Evolutionary conservation across 495 filamentous ascomycete genomes (phyloP), one percentile per base, ranked within the genome.

Genomic region (Penicillium silybi): DNA sequence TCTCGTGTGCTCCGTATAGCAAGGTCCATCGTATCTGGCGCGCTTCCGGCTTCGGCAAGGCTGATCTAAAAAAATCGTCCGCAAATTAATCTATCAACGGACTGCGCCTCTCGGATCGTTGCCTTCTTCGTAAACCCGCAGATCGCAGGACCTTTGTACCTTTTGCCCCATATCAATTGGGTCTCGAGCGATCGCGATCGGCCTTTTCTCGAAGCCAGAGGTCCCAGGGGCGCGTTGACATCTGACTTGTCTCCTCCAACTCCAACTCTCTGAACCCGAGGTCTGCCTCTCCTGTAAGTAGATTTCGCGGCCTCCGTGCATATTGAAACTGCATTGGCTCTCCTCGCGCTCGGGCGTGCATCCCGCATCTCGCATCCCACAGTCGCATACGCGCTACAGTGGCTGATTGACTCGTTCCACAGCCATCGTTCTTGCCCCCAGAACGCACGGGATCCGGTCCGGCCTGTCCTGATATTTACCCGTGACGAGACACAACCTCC

Each of bases 401-500:
- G 60, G 50, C 63, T 66, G 57, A 66, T 60, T 43, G 50, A 32
- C 45, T 60, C 50, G 42, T 59, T 52, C 59, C 46, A 48, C 54
- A 59, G 52, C 40, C 42, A 44, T n/a, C 38, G 45, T 54, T 50
- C 45, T 38, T 34, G 40, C 19, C 41, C 39, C 16, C 49, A 20
- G 6, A 4, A 25, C 18, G 46, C 22, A 40, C 29, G 29, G 29
- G 20, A 6, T 17, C 10, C 3, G 23, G 11, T 25, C 37, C 6
- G 18, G n/a, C 25, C 2, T 32, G 16, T 27, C 3, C 35, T 8
- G 22, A 23, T 23, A 3, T n/a, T 17, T 20, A 19, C 22, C 16
- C 18, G 22, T 23, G 17, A 22, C 37, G 37, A 38, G 41, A 11
- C 38, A 16, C 38, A n/a, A 43, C 11, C 10, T 17, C 25, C 11